Percentiles rank a stretch among this genome's conserved stretches.
These are phyloP conservation scores for Clathrospora elynae DNA, from an alignment of 2,329 filamentous ascomycete genomes.

Conservation along the genomic window DNA sequence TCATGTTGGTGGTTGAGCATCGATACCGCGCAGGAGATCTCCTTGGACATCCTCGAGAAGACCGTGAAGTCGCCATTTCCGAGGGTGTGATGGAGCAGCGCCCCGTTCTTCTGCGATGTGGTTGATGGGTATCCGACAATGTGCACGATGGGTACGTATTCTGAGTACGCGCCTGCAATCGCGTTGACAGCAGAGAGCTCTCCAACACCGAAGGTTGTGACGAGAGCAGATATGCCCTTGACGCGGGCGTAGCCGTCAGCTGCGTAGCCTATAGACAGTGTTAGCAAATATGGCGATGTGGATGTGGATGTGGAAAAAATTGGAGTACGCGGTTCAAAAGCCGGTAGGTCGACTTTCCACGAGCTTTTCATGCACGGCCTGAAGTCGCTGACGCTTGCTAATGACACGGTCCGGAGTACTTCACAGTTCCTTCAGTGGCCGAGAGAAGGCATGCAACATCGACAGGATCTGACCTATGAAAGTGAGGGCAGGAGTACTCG, in stretches of 20 bases:
- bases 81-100: conserved; percentile 55
- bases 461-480: too few relatives aligned
- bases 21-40: conserved; percentile 73
- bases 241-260: conserved; percentile 55
- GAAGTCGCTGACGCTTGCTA: too few relatives aligned
- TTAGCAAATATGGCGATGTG: conserved; percentile 5
- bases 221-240: conserved; percentile 53
- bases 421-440: too few relatives aligned
- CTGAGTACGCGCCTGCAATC: conserved; percentile 55
- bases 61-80: conserved; percentile 74
- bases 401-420: too few relatives aligned
- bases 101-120: conserved; percentile 48
- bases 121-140: conserved; percentile 55
- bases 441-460: background rate
- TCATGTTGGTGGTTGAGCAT: conserved; percentile 72
- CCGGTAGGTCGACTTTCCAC: too few relatives aligned
- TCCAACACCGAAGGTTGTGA: conserved; percentile 57
- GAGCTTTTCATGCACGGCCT: too few relatives aligned
- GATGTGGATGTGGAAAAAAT: too few relatives aligned
- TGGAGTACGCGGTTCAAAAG: too few relatives aligned
- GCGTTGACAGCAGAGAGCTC: conserved; percentile 56
- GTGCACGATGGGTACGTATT: conserved; percentile 55
- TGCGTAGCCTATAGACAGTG: conserved; percentile 48
- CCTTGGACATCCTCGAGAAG: conserved; percentile 76
- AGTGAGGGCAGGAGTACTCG: background rate